Conservation (phyloP, 768 basidiomycete genomes). For the Rhodotorula diobovata region DNA sequence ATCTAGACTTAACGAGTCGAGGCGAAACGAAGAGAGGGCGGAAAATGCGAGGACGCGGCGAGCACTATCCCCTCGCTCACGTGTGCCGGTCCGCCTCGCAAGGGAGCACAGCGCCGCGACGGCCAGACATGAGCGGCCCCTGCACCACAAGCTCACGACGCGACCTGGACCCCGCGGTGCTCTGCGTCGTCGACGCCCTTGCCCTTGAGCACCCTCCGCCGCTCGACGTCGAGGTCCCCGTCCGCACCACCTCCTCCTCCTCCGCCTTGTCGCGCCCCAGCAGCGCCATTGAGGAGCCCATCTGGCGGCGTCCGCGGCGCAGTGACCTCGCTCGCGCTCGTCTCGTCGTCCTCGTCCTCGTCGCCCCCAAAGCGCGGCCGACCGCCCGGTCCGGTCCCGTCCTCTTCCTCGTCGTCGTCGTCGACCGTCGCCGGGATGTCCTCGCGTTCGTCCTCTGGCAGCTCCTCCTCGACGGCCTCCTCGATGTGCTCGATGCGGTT, state of each 20-base stretch:
- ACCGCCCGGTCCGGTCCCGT: too few relatives aligned
- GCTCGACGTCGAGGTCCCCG: constrained; percentile 14
- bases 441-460: neutral
- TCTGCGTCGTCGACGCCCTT: constrained; percentile 14
- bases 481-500: constrained; percentile 36
- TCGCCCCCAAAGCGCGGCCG: neutral
- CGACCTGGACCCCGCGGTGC: neutral
- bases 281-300: neutral
- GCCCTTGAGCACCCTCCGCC: constrained; percentile 20
- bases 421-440: constrained; percentile 6
- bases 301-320: constrained; percentile 10
- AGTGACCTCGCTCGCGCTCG: constrained; percentile 7
- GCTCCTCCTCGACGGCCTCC: constrained; percentile 15
- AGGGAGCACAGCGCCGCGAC: neutral
- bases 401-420: neutral
- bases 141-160: neutral
- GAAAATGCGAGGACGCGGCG: too few relatives aligned
- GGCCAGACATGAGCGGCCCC: too few relatives aligned
- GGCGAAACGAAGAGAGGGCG: too few relatives aligned
- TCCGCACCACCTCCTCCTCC: neutral
- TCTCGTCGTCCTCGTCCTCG: constrained; percentile 1
- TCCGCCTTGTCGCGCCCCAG: too few relatives aligned
- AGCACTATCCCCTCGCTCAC: too few relatives aligned
- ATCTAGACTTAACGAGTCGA: too few relatives aligned
- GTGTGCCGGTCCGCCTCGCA: neutral